Conservation (phyloP, 78 protist species). For the Dictyostelium purpureum region DNA sequence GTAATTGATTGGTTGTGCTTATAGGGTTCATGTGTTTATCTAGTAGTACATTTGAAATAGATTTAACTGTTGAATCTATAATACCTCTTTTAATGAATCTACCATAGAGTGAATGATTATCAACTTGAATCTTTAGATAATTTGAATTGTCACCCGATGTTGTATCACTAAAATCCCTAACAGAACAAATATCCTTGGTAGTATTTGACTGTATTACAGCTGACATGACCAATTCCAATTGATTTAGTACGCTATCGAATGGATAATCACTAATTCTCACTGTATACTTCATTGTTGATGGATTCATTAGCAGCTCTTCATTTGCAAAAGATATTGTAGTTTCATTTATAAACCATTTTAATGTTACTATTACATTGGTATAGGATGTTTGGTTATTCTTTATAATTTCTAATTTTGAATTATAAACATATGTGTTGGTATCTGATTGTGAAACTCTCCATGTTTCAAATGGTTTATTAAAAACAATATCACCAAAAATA, state of each 20-base stretch:
- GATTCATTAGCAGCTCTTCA: slow-evolving; percentile 3
- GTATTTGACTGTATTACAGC: neutral
- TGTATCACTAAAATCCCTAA: neutral
- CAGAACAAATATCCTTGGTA: neutral
- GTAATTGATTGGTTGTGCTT: neutral
- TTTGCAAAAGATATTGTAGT: neutral
- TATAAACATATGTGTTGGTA: too few relatives aligned
- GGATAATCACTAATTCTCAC: neutral
- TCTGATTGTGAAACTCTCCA: too few relatives aligned
- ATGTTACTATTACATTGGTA: neutral
- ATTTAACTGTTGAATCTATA: neutral
- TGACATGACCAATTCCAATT: neutral
- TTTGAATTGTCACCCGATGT: neutral
- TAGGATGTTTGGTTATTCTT: too few relatives aligned
- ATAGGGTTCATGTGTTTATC: neutral
- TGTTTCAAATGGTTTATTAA: too few relatives aligned
- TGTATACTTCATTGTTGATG: slow-evolving; percentile 14
- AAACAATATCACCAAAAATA: too few relatives aligned
- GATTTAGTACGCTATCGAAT: neutral
- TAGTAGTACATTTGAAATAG: neutral
- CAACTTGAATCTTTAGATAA: slow-evolving; percentile 9
- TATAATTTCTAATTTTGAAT: too few relatives aligned
- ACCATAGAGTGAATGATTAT: slow-evolving; percentile 18
- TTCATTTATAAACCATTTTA: neutral
- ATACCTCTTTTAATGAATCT: slow-evolving; percentile 42